Conservation (phyloP, 2,329 filamentous ascomycete species). For the Colletotrichum caudatum region DNA sequence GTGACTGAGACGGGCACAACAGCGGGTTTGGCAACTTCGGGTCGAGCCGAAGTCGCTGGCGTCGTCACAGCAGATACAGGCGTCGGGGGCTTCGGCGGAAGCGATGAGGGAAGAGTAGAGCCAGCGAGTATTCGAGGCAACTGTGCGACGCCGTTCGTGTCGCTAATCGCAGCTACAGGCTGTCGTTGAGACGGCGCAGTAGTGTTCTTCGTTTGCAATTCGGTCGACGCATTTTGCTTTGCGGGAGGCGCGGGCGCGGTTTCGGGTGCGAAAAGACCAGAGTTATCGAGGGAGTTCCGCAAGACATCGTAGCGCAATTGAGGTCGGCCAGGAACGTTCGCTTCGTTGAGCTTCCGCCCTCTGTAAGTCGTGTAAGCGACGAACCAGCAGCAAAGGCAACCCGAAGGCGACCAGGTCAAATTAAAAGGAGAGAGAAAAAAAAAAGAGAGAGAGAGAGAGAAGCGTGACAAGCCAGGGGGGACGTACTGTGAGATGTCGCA, state of each 20-base stretch:
- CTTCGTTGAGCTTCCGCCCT: constrained; percentile 63
- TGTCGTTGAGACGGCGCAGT: constrained; percentile 21
- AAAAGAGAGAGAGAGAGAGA: no score
- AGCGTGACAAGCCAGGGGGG: constrained; percentile 24
- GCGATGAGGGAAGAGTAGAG: constrained; percentile 4
- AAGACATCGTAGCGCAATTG: constrained; percentile 58
- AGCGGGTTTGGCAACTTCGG: constrained; percentile 15
- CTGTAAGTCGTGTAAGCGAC: constrained; percentile 48
- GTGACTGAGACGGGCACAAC: not conserved
- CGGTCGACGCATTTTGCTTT: constrained; percentile 27
- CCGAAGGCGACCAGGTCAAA: constrained; percentile 43
- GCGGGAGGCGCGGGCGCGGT: constrained; percentile 9
- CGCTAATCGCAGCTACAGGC: constrained; percentile 3
- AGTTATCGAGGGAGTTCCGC: constrained; percentile 53
- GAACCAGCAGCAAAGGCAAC: constrained; percentile 12
- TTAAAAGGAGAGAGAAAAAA: not conserved
- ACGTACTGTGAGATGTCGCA: constrained; percentile 72
- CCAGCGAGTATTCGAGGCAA: constrained; percentile 15
- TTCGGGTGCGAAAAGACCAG: constrained; percentile 41
- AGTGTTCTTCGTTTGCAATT: constrained; percentile 19
- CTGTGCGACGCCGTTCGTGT: constrained; percentile 16
- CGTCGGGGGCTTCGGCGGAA: constrained; percentile 30
- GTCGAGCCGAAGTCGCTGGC: constrained; percentile 13
- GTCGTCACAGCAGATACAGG: constrained; percentile 9
- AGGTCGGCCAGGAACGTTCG: constrained; percentile 63